A percentile compares a stretch with the other conserved stretches of the same genome.
Evolutionary conservation across 2,329 filamentous ascomycete species (phyloP).

Genomic region (Penicillium sp.): DNA sequence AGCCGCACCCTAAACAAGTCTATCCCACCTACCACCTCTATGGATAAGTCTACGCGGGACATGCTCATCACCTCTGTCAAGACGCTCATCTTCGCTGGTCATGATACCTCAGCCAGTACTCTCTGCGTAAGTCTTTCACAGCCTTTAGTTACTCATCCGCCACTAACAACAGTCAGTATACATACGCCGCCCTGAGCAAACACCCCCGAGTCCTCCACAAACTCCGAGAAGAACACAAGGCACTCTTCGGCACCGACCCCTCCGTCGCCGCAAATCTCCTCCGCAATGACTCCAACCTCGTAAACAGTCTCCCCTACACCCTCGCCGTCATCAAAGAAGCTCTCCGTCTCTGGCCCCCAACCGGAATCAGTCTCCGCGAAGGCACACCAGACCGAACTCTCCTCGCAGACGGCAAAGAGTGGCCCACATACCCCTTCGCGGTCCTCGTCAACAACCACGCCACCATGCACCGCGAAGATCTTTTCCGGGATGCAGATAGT

Average conservation of each 20-base stretch:
- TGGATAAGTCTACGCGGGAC: conserved; percentile 9
- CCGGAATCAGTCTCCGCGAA: conserved; percentile 14
- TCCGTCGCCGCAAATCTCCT: conserved; percentile 39
- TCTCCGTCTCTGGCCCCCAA: conserved; percentile 51
- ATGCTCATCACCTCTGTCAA: conserved; percentile 22
- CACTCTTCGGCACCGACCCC: conserved; percentile 47
- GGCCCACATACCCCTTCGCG: conserved; percentile 15
- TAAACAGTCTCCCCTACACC: conserved; percentile 54
- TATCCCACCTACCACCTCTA: conserved; percentile 1
- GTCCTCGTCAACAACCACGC: conserved; percentile 19
- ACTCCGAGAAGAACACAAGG: conserved; percentile 51
- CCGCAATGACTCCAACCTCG: conserved; percentile 42
- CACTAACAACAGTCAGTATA: conserved; percentile 22
- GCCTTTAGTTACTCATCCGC: not conserved
- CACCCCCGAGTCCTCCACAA: conserved; percentile 34
- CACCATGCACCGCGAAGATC: conserved; percentile 15
- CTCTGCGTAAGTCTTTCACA: conserved; percentile 10
- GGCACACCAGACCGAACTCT: conserved; percentile 13
- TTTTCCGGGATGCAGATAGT: conserved; percentile 17
- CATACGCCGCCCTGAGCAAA: conserved; percentile 38
- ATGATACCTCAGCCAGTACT: conserved; percentile 28
- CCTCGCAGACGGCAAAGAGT: conserved; percentile 10
- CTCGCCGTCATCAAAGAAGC: conserved; percentile 54
- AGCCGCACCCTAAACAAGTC: conserved; percentile 7
- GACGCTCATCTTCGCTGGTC: conserved; percentile 32